phyloP scores from a whole-genome alignment of 169 alveolate species.

The Besnoitia besnoiti region DNA sequence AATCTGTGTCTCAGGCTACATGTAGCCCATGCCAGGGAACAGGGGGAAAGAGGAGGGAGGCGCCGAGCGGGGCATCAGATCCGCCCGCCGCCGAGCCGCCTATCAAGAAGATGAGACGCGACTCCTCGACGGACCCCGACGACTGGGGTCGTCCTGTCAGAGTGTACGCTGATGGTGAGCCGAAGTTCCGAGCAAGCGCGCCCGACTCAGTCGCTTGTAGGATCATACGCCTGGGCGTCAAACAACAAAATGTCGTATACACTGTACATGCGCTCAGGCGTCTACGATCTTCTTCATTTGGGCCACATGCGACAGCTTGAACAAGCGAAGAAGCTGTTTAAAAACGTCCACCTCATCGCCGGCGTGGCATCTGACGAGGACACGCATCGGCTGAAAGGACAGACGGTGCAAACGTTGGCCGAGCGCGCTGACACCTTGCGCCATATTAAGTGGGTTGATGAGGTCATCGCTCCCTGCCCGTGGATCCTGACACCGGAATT shows the following conservation, averaged over 20 bases:
- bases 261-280: slow-evolving; percentile 79
- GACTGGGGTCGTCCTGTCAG: slow-evolving; percentile 3
- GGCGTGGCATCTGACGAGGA: slow-evolving; percentile 98
- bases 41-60: background rate
- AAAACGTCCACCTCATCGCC: slow-evolving; percentile 91
- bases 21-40: background rate
- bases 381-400: slow-evolving; percentile 91
- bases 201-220: no score
- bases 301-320: slow-evolving; percentile 97
- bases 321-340: slow-evolving; percentile 95
- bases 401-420: slow-evolving; percentile 90
- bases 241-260: no score
- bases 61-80: background rate
- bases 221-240: no score
- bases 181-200: no score
- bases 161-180: slow-evolving; percentile 39
- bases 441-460: slow-evolving; percentile 97
- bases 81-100: slow-evolving; percentile 14
- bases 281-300: slow-evolving; percentile 95
- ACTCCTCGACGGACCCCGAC: background rate
- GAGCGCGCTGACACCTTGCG: slow-evolving; percentile 94
- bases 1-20: background rate
- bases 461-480: slow-evolving; percentile 96
- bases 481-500: slow-evolving; percentile 93
- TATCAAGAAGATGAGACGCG: background rate